Conservation (phyloP, 768 basidiomycete genomes). For the Mycena filopes region DNA sequence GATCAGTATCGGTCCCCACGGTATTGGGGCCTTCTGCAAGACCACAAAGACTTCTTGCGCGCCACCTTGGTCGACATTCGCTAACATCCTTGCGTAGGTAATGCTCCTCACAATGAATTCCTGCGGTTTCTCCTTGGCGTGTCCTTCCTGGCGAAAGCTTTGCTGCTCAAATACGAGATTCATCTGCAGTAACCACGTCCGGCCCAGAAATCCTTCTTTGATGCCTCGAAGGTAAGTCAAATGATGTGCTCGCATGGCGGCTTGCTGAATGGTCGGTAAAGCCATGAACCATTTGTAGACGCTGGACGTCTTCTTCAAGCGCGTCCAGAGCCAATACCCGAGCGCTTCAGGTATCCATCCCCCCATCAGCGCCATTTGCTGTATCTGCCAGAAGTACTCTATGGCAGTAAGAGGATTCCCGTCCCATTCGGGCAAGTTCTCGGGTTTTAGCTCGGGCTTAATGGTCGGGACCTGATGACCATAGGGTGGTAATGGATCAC, state of each 20-base stretch:
- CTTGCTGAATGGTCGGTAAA: neutral
- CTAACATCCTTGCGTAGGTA: neutral
- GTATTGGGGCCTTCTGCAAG: neutral
- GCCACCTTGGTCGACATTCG: neutral
- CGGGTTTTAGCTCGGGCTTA: neutral
- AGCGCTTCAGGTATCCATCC: neutral
- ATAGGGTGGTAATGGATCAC: neutral
- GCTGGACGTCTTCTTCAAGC: neutral
- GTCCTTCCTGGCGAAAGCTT: neutral
- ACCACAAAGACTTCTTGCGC: neutral
- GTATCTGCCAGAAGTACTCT: conserved; percentile 1
- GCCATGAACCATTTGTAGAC: neutral
- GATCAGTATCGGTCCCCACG: neutral
- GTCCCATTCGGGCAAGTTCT: conserved; percentile 7
- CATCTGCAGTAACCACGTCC: neutral
- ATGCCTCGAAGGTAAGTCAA: neutral
- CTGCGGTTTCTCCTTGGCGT: neutral
- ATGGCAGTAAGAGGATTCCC: neutral
- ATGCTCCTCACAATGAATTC: neutral
- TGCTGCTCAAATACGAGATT: neutral
- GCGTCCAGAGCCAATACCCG: neutral
- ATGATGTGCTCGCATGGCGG: neutral
- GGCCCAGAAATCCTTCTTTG: neutral
- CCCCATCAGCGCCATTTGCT: neutral
- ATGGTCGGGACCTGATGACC: neutral